These are phyloP conservation scores for Lentinus tigrinus DNA, from an alignment of 768 basidiomycete species.

Conservation along the genomic window DNA sequence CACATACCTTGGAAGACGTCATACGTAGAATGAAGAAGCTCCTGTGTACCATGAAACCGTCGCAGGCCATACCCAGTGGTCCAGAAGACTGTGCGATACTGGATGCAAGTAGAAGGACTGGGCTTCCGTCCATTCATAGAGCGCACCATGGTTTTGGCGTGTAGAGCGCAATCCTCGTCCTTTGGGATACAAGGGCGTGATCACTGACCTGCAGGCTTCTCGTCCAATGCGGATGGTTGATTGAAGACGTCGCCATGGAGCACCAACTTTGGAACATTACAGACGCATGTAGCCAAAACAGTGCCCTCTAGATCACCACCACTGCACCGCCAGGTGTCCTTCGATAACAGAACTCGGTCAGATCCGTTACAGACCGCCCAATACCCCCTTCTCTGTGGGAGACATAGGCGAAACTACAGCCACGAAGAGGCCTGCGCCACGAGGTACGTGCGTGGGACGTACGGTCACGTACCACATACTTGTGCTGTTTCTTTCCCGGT, in stretches of 20 bases:
- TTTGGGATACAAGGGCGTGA: neutral
- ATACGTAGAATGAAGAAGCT: neutral
- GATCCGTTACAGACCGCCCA: constrained; percentile 4
- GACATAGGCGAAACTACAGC: constrained; percentile 2
- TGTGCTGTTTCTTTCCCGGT: too few species aligned
- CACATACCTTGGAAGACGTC: constrained; percentile 4
- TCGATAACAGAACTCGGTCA: neutral
- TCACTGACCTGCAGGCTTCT: too few species aligned
- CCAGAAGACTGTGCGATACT: neutral
- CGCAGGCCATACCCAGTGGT: neutral
- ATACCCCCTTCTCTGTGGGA: neutral
- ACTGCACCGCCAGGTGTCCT: constrained; percentile 8
- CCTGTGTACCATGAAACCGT: neutral
- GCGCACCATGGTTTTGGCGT: neutral
- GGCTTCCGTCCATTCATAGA: neutral
- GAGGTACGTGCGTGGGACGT: too few species aligned
- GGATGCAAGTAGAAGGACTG: neutral
- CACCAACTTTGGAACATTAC: neutral
- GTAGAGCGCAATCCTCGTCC: neutral
- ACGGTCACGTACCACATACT: too few species aligned
- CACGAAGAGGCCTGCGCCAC: too few species aligned
- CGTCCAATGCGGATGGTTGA: neutral
- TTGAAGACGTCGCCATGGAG: neutral
- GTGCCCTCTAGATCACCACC: neutral
- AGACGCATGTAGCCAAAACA: neutral